A percentile compares a stretch with the other conserved stretches of the same genome.
phyloP scores from a whole-genome alignment of 169 alveolate genomes.

The Eimeria falciformis region DNA sequence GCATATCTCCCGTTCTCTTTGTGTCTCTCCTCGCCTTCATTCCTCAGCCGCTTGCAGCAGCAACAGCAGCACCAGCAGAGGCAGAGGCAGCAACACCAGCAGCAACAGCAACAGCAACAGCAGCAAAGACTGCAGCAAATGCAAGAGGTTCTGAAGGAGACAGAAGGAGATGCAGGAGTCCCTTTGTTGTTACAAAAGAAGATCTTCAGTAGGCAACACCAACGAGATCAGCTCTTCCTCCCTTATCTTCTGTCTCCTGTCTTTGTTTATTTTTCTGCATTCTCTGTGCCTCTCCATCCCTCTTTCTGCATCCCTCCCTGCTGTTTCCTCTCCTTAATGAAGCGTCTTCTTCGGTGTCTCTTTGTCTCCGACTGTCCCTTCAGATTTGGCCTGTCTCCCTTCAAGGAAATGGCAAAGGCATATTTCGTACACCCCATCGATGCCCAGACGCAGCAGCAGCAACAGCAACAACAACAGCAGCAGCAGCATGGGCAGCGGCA shows the following conservation, averaged over 20 bases:
- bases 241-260: not conserved
- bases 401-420: slow-evolving; percentile 27
- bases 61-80: not conserved
- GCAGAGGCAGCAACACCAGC: not conserved
- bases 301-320: not conserved
- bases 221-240: not conserved
- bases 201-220: slow-evolving; percentile 24
- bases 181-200: not conserved
- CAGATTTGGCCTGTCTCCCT: slow-evolving; percentile 28
- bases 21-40: slow-evolving; percentile 39
- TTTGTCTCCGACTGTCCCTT: not conserved
- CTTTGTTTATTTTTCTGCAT: not conserved
- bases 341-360: not conserved
- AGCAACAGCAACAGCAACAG: not conserved
- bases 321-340: not conserved
- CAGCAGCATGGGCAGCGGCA: slow-evolving; percentile 25
- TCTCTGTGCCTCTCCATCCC: not conserved
- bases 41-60: slow-evolving; percentile 32
- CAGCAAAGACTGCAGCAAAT: too few relatives aligned
- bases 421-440: not conserved
- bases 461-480: slow-evolving; percentile 10
- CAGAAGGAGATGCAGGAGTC: not conserved
- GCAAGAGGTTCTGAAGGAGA: not conserved
- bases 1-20: slow-evolving; percentile 25
- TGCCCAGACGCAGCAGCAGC: not conserved